A percentile compares a stretch with the other conserved stretches of the same genome.
Conservation (phyloP, 345 rosid genomes). For the Reutealis trisperma region DNA sequence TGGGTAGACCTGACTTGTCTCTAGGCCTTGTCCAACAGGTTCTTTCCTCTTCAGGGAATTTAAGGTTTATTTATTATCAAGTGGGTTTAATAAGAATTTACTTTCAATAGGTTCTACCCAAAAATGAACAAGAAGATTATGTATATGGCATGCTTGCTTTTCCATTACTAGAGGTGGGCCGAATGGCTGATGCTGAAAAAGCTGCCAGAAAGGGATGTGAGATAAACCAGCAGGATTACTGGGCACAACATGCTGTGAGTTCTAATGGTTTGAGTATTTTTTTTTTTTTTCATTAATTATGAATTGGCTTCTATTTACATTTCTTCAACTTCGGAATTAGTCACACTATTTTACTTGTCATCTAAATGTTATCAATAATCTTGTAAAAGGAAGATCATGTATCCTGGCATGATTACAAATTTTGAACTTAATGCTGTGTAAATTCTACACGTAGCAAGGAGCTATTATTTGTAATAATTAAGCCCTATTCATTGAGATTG, state of each 20-base stretch:
- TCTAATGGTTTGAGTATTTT: constrained; percentile 1
- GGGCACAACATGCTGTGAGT: constrained; percentile 93
- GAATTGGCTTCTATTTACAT: neutral
- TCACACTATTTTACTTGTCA: neutral
- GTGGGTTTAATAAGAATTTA: constrained; percentile 11
- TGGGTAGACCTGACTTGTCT: constrained; percentile 67
- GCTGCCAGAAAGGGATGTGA: constrained; percentile 78
- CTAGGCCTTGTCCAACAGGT: constrained; percentile 71
- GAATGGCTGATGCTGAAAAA: constrained; percentile 69
- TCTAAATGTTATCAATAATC: neutral
- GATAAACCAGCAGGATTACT: constrained; percentile 68
- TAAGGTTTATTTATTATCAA: neutral
- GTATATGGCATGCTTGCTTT: constrained; percentile 88
- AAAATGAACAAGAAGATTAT: constrained; percentile 62
- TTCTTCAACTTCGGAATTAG: neutral
- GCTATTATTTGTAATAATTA: neutral
- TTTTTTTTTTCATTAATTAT: constrained; percentile 8
- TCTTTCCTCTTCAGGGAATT: constrained; percentile 17
- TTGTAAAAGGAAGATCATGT: neutral
- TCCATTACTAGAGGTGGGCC: constrained; percentile 79
- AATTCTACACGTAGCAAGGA: neutral
- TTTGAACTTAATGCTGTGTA: neutral
- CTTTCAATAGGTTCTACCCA: constrained; percentile 58
- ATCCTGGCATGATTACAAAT: neutral
- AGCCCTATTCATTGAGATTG: neutral